Base-by-base conservation (phyloP, 2,329 filamentous ascomycete genomes). In the Colletotrichum paranaense region DNA sequence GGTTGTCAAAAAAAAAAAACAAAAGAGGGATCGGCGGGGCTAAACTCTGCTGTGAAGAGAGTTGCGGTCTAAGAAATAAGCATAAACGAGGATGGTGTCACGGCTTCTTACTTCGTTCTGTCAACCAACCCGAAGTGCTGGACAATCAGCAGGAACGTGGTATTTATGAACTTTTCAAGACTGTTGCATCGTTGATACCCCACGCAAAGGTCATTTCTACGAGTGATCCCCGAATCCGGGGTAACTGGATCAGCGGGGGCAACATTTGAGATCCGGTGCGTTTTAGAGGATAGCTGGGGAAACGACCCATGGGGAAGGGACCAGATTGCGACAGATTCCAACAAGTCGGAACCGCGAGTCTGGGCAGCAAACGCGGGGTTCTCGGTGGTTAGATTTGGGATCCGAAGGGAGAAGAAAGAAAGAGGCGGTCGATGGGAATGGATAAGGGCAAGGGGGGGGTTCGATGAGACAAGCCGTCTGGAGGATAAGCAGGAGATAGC, bases 251-350 rank as follows among this genome's bases (percentile, higher is more conserved):
- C 28, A 52, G 62, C 71, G 60, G 60, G 70, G 60, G 7, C 71
- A 71, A 70, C 26, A 73, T 73, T 24, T 73, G 57, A 62, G 42
- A 71, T 66, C 71, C 71, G 71, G 56, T 24, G 66, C 19, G 9
- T 24, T 22, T 16, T 14, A 30, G 19, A 12, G 16, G 26, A 57
- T 55, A 59, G 35, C 60, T 66, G 62, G 71, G 59, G 60, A 69
- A 6, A 2, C 32, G 19, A 9, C 42, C 19, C 42, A 49, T n/a
- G n/a, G 24, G n/a, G 38, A 65, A 38, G 28, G 28, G 4, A 32
- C 42, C 53, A 42, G 26, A 24, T 53, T 8, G 22, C 12, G 52
- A n/a, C 59, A 11, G 32, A 26, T 28, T 57, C 11, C 16, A n/a
- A n/a, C n/a, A 70, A 28, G n/a, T 28, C 35, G 22, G 38, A 60